phyloP scores from a whole-genome alignment of 1,139 yeast genomes.

The Candida sp. region DNA sequence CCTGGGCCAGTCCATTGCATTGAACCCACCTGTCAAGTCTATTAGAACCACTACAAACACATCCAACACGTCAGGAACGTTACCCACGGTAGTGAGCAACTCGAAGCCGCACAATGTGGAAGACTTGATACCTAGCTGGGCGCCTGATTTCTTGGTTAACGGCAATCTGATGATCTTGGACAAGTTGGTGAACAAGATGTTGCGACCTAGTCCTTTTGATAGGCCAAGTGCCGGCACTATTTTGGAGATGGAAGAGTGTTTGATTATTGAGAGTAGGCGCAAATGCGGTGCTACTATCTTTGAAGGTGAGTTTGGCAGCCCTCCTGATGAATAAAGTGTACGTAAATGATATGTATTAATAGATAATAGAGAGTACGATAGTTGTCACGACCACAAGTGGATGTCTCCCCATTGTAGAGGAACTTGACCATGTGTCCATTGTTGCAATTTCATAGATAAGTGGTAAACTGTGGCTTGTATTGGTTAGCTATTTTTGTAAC shows the following conservation, averaged over 20 bases:
- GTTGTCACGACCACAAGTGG: too few relatives aligned
- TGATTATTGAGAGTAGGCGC: conserved; percentile 78
- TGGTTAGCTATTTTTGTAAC: too few relatives aligned
- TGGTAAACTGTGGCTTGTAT: too few relatives aligned
- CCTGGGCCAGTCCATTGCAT: conserved; percentile 8
- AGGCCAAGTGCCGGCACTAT: conserved; percentile 82
- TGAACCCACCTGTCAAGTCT: conserved; percentile 11
- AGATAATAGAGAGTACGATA: neutral
- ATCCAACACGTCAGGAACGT: neutral
- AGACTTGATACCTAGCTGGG: conserved; percentile 69
- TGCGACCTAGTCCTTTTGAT: conserved; percentile 81
- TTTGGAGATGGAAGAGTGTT: conserved; percentile 72
- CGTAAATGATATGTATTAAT: too few relatives aligned
- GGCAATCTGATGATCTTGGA: conserved; percentile 75
- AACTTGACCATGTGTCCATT: too few relatives aligned
- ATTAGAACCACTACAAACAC: neutral
- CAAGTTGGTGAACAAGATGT: conserved; percentile 84
- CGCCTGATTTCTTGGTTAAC: conserved; percentile 81
- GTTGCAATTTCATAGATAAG: too few relatives aligned
- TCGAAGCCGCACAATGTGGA: conserved; percentile 15
- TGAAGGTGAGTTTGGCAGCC: conserved; percentile 89
- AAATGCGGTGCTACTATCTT: conserved; percentile 96
- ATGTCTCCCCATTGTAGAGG: too few relatives aligned
- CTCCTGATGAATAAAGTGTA: conserved; percentile 13
- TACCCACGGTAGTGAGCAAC: neutral